These are phyloP conservation scores for Colletotrichum sp. DNA, from an alignment of 2,329 filamentous ascomycete species.

Conservation along the genomic window DNA sequence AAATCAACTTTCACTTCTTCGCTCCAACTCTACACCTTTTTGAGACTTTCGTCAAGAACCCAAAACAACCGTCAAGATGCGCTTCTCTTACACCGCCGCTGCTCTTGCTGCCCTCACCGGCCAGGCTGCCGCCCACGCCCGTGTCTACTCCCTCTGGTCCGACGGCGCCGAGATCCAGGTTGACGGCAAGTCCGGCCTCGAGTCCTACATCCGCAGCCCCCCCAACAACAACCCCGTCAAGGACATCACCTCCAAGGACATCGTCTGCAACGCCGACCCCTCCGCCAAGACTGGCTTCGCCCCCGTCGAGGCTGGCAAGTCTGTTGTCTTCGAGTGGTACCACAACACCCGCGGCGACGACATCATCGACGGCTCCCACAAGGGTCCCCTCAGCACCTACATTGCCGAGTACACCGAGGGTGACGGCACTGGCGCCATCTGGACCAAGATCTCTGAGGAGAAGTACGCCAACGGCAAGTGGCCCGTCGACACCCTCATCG, in stretches of 20 bases:
- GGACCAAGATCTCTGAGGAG: constrained; percentile 50
- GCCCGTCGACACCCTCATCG: constrained; percentile 50
- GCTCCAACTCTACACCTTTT: background rate
- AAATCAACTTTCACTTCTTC: constrained; percentile 7
- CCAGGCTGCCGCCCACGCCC: constrained; percentile 49
- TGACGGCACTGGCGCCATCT: constrained; percentile 55
- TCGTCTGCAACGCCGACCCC: constrained; percentile 50
- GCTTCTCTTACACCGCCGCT: constrained; percentile 29
- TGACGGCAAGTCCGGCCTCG: constrained; percentile 34
- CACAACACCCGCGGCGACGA: constrained; percentile 55
- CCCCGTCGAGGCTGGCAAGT: constrained; percentile 51
- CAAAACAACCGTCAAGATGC: constrained; percentile 34
- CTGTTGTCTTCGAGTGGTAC: constrained; percentile 54
- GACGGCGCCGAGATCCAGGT: constrained; percentile 42
- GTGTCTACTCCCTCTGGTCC: constrained; percentile 52
- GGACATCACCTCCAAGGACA: constrained; percentile 45
- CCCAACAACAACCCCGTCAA: constrained; percentile 48
- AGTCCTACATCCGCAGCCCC: constrained; percentile 50
- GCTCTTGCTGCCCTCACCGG: constrained; percentile 36
- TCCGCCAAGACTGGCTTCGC: constrained; percentile 41
- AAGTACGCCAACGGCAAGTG: constrained; percentile 44
- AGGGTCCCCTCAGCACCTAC: constrained; percentile 59
- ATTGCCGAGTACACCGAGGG: constrained; percentile 47
- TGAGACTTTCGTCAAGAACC: background rate
- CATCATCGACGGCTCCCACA: constrained; percentile 58